Percentiles rank a stretch among this genome's conserved stretches.
These are phyloP conservation scores for Sarocladium brachiariae DNA, from an alignment of 2,329 filamentous ascomycete species.

Conservation along the genomic window DNA sequence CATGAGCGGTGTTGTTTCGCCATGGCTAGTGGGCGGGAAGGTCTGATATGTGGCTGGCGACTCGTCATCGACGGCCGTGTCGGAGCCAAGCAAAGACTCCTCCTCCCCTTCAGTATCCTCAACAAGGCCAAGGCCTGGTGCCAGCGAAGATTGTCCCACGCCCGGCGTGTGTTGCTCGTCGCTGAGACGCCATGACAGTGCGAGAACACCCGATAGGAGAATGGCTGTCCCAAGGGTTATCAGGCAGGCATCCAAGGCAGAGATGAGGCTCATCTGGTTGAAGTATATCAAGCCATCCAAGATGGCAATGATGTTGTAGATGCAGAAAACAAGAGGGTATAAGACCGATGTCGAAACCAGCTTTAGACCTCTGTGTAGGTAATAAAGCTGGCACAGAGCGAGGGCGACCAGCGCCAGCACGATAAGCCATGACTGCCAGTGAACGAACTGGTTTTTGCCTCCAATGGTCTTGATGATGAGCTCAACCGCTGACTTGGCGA, in stretches of 20 bases:
- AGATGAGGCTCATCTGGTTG: slow-evolving; percentile 74
- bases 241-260: slow-evolving; percentile 66
- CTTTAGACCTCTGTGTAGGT: slow-evolving; percentile 87
- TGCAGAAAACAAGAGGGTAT: slow-evolving; percentile 95
- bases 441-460: slow-evolving; percentile 84
- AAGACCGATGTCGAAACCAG: slow-evolving; percentile 91
- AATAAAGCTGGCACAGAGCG: slow-evolving; percentile 88
- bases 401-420: slow-evolving; percentile 73
- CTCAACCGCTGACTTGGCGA: slow-evolving; percentile 96
- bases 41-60: slow-evolving; percentile 40
- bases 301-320: slow-evolving; percentile 99
- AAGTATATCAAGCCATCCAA: slow-evolving; percentile 97
- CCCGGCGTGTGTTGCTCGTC: slow-evolving; percentile 61
- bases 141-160: slow-evolving; percentile 61
- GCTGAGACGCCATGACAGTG: slow-evolving; percentile 87
- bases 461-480: slow-evolving; percentile 82
- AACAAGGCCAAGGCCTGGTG: slow-evolving; percentile 76
- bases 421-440: slow-evolving; percentile 93
- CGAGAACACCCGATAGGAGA: slow-evolving; percentile 79
- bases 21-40: slow-evolving; percentile 31
- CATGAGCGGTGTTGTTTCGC: slow-evolving; percentile 28
- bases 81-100: slow-evolving; percentile 44
- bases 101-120: slow-evolving; percentile 61
- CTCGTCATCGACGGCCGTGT: slow-evolving; percentile 35
- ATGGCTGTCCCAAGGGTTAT: slow-evolving; percentile 84